Base-by-base conservation (phyloP, 2,329 filamentous ascomycete species). In the Ceratocystis destructans region DNA sequence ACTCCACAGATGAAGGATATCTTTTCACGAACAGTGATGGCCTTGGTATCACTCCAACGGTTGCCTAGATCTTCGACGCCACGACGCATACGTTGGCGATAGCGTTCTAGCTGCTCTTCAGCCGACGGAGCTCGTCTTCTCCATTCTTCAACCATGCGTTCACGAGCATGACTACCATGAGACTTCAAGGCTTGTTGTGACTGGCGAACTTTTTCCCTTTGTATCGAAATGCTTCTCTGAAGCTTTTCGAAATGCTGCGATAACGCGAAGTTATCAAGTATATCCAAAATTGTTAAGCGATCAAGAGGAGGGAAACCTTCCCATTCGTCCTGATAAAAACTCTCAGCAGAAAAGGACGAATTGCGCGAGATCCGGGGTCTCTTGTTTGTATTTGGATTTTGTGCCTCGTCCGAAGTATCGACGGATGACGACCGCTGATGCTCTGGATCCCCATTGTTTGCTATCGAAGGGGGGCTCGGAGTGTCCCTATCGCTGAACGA, bases 1-100 rank as follows among this genome's bases (percentile, higher is more conserved):
- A 96, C 92, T 72, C 91, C 94, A 68, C 86, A 93, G 69, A 99
- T 96, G 76, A 99, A 99, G 5, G 93, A 92, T 62, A 95, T 79
- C 80, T 99, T 99, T 78, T 99, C 94, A 67, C 92, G 86, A 62
- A 89, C 76, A 1, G 91, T 96, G 71, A 99, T 91, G 7, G 85
- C 87, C 72, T 90, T 90, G 20, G 89, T 90, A 73, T 96, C 89
- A 73, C 89, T 94, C 92, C 93, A 99, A 72, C 86, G 86, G 70
- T 82, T 84, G 68, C 87, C 88, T 44, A 97, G 81, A 70, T 90
- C 88, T 72, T 96, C 92, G n/a, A 97, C 91, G 62, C 87, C 90
- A 62, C 83, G 82, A 70, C 87, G 87, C 90, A 97, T 94, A 68
- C 89, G 89, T 75, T 85, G 88, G 71, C 87, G 84, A 76, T 97